These are phyloP conservation scores for Nicotiana undulata DNA, from an alignment of 257 asterid species.

Conservation along the genomic window DNA sequence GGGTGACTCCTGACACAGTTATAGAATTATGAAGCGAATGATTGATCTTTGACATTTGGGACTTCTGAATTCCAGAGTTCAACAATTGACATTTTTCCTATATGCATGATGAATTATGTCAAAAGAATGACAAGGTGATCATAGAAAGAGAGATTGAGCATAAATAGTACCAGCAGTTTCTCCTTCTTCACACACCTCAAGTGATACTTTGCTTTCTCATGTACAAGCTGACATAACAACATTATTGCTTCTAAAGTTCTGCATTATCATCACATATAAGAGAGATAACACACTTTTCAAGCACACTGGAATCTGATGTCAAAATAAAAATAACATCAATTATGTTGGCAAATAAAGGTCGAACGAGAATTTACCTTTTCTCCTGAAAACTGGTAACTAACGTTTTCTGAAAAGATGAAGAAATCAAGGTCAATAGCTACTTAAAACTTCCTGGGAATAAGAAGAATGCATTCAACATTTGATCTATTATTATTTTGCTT, in stretches of 20 bases:
- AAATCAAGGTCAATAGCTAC: conserved; percentile 7
- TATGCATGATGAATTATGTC: conserved; percentile 20
- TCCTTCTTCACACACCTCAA: conserved; percentile 53
- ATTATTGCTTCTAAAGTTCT: conserved; percentile 52
- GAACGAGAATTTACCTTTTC: conserved; percentile 45
- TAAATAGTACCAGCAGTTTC: conserved; percentile 53
- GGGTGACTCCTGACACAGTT: conserved; percentile 17
- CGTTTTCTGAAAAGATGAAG: conserved; percentile 44
- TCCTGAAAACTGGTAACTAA: conserved; percentile 29
- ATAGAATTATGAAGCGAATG: conserved; percentile 21
- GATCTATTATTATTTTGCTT: not conserved
- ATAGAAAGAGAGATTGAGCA: conserved; percentile 10
- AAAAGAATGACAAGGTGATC: not conserved
- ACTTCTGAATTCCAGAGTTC: conserved; percentile 52
- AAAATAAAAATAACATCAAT: not conserved
- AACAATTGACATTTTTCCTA: conserved; percentile 55
- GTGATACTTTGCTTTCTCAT: conserved; percentile 58
- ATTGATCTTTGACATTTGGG: conserved; percentile 34
- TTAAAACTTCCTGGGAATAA: not conserved
- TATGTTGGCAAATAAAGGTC: not conserved
- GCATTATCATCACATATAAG: conserved; percentile 26
- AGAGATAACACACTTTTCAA: not conserved
- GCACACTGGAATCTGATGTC: not conserved
- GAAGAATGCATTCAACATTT: not conserved
- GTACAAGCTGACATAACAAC: conserved; percentile 47